Evolutionary conservation across 2,329 filamentous ascomycete species (phyloP).

Genomic region (Hypomyces rosellus): DNA sequence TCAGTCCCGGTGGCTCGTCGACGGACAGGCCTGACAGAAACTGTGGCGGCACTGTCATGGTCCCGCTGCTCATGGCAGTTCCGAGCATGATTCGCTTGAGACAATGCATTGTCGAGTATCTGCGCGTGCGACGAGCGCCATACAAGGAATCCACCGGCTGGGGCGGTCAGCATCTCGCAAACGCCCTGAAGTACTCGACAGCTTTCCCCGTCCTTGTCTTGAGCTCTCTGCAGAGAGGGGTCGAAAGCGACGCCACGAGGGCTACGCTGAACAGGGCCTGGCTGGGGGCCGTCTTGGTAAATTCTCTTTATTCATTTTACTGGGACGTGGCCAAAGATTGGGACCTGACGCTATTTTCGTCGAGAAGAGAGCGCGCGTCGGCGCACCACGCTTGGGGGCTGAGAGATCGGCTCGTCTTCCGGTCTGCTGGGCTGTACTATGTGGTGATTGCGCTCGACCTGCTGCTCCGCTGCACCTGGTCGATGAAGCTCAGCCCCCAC

Average conservation of each 20-base stretch:
- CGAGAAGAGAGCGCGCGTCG: conserved; percentile 48
- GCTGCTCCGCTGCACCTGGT: conserved; percentile 82
- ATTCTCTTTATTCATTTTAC: conserved; percentile 94
- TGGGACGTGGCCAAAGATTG: conserved; percentile 97
- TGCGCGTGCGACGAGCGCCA: conserved; percentile 58
- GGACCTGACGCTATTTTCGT: conserved; percentile 79
- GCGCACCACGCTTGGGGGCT: conserved; percentile 71
- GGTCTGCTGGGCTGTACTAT: conserved; percentile 72
- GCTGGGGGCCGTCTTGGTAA: conserved; percentile 68
- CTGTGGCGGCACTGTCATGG: conserved; percentile 72
- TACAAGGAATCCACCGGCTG: conserved; percentile 55
- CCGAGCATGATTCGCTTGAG: conserved; percentile 82
- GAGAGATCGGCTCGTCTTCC: conserved; percentile 66
- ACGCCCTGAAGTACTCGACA: conserved; percentile 90
- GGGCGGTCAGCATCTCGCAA: conserved; percentile 84
- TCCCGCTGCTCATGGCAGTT: conserved; percentile 76
- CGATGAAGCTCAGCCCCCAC: conserved; percentile 75
- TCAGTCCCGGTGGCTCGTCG: conserved; percentile 62
- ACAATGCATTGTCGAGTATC: conserved; percentile 86
- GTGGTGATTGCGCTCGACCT: conserved; percentile 71
- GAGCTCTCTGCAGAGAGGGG: conserved; percentile 64
- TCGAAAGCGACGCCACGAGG: conserved; percentile 35
- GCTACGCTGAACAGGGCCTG: conserved; percentile 51
- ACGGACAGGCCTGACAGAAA: conserved; percentile 74
- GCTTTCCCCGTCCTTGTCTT: conserved; percentile 89